Conservation (phyloP, 192 early-diverging fungal species). For the Funneliformis mosseae region DNA sequence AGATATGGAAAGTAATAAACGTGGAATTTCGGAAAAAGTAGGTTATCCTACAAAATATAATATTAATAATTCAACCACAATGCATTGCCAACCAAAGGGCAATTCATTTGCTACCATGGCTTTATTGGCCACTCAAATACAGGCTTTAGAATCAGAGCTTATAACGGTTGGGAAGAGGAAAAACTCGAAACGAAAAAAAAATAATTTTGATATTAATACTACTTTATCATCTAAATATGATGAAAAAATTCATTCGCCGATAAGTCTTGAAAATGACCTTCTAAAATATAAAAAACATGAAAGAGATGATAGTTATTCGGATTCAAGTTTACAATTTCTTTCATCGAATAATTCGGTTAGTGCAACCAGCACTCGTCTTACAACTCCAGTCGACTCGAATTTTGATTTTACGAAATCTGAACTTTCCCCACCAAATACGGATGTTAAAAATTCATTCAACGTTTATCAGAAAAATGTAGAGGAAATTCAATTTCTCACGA, state of each 20-base stretch:
- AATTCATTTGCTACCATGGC: too few relatives aligned
- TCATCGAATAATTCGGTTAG: not conserved
- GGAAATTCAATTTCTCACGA: not conserved
- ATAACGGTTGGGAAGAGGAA: too few relatives aligned
- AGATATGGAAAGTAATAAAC: not conserved
- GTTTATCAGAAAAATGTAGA: not conserved
- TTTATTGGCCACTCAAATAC: too few relatives aligned
- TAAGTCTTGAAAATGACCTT: not conserved
- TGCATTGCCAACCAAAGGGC: too few relatives aligned
- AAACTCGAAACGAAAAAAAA: not conserved
- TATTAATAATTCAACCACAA: too few relatives aligned
- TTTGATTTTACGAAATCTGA: not conserved
- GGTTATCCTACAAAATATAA: too few relatives aligned
- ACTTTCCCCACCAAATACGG: not conserved
- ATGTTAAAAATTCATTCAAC: not conserved
- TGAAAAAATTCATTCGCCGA: not conserved
- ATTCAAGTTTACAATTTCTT: not conserved
- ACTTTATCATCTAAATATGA: not conserved
- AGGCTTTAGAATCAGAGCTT: too few relatives aligned
- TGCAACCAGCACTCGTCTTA: not conserved
- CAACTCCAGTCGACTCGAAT: not conserved
- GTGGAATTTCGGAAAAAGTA: not conserved
- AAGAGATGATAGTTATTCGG: not conserved
- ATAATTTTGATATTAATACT: not conserved
- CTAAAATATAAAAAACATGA: constrained; percentile 3